phyloP scores from a whole-genome alignment of 2,329 filamentous ascomycete genomes.

The Blastomyces gilchristii region DNA sequence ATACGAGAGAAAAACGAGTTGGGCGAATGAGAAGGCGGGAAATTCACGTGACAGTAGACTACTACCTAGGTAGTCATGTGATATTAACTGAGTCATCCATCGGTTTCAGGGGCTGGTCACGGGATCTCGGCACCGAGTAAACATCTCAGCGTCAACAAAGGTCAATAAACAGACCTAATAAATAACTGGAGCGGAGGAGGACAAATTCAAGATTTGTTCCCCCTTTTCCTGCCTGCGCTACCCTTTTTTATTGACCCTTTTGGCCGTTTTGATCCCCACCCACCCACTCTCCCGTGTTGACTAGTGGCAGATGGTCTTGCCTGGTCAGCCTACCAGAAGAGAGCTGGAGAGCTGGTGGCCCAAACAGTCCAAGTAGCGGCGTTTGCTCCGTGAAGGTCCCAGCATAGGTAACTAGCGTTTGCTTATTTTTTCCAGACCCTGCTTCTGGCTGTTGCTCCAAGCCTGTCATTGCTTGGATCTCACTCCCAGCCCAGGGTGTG shows the following conservation, averaged over 20 bases:
- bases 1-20: neutral
- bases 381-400: conserved; percentile 1
- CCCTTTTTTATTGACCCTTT: neutral
- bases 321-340: neutral
- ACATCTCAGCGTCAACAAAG: neutral
- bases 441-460: neutral
- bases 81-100: neutral
- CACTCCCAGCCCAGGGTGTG: neutral
- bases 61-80: neutral
- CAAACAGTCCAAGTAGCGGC: conserved; percentile 1
- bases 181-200: neutral
- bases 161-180: neutral
- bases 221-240: neutral
- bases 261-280: neutral
- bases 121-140: neutral
- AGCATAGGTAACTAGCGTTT: neutral
- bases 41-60: neutral
- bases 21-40: neutral
- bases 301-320: neutral
- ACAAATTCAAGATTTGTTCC: neutral
- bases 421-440: neutral
- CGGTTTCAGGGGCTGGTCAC: neutral
- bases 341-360: neutral
- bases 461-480: neutral
- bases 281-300: neutral